Evolutionary conservation across 768 basidiomycete species (phyloP).

Genomic region (Mycena sanguinolenta): DNA sequence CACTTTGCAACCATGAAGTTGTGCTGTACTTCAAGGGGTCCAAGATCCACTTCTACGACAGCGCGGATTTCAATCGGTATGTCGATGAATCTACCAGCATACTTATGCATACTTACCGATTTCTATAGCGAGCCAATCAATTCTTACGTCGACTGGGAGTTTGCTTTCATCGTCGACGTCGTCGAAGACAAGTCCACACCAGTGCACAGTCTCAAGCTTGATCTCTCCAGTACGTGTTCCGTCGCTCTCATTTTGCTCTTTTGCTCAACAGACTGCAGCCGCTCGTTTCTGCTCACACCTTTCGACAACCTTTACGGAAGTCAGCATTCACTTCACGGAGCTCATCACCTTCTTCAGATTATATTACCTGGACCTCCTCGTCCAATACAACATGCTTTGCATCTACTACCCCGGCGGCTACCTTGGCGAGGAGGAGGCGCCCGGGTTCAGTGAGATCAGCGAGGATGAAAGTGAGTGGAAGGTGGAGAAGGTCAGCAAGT

Average conservation of each 20-base stretch:
- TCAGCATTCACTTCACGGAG: slow-evolving; percentile 3
- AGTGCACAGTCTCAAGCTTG: slow-evolving; percentile 27
- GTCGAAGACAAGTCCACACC: slow-evolving; percentile 28
- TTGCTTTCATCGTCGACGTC: slow-evolving; percentile 37
- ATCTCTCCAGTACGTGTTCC: slow-evolving; percentile 31
- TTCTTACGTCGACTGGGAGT: slow-evolving; percentile 25
- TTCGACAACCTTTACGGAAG: neutral
- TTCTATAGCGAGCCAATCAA: slow-evolving; percentile 1
- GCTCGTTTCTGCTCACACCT: slow-evolving; percentile 32
- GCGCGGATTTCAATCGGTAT: slow-evolving; percentile 13
- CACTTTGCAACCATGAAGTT: slow-evolving; percentile 40
- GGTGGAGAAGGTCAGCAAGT: neutral
- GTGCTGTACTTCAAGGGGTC: slow-evolving; percentile 35
- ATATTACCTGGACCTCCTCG: neutral
- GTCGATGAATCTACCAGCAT: neutral
- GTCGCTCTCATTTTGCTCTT: neutral
- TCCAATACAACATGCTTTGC: neutral
- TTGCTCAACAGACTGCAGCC: slow-evolving; percentile 15
- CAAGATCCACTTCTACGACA: slow-evolving; percentile 18
- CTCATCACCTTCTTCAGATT: neutral
- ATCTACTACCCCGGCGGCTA: slow-evolving; percentile 6
- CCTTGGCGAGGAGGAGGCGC: neutral
- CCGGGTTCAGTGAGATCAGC: neutral
- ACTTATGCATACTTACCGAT: slow-evolving; percentile 14
- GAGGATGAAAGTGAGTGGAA: slow-evolving; percentile 1